Base-by-base conservation (phyloP, 257 asterid genomes). In the Craterostigma plantagineum region DNA sequence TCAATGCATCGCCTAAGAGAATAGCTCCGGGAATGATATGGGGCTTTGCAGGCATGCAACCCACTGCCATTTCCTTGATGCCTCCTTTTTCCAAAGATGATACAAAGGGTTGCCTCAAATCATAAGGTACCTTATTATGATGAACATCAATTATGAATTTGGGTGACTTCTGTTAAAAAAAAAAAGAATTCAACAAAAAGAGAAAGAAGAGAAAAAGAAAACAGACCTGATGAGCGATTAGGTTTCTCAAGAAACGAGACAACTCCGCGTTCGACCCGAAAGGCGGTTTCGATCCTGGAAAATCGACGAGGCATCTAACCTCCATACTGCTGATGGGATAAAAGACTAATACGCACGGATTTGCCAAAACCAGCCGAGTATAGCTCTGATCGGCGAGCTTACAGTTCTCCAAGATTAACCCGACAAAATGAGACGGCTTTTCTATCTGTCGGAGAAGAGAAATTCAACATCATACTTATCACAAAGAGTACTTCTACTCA, bases 31-130 rank as follows among this genome's bases (percentile, higher is more conserved):
- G 71, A 36, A 71, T 73, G 4, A 71, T 76, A 15, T 62, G 49
- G 4, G 81, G 72, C 17, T 69, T 52, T 10, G 77, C 81, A 0
- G 75, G 74, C 77, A 73, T 68, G 49, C 67, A 62, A 38, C 77
- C 46, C 55, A 68, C 69, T 0, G 77, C 77, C 77, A 68, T 68
- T 3, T 77, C 54, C 48, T 69, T 54, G 8, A 69, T 73, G 37
- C 69, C 74, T 27, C 77, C 81, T 11, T 44, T 69, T 12, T 34
- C 30, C 12, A 11, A 18, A 15, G 17, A 16, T 15, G 15, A 42
- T 15, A 11, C 14, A 38, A 1, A 7, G 30, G 30, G 4, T 23
- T 23, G 10, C 16, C 18, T 14, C 51, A n/a, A n/a, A 9, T 48
- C 5, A 10, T 14, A n/a, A 0, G 48, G 10, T 18, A 10, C 13